These are phyloP conservation scores for Neurospora sp. DNA, from an alignment of 495 filamentous ascomycete species.

Conservation along the genomic window DNA sequence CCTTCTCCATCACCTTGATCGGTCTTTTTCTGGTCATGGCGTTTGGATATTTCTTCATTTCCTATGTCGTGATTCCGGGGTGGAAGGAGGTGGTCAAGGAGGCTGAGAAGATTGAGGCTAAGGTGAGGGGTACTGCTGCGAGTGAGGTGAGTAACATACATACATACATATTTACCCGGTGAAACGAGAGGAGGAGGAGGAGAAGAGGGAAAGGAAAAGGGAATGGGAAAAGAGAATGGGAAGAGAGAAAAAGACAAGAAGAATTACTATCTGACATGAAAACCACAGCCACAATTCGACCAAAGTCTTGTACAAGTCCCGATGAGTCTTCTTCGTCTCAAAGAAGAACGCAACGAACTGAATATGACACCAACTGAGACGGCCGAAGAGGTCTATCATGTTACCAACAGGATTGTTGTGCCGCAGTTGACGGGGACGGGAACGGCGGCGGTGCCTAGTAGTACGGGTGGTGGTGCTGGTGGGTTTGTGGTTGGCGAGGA, in stretches of 20 bases:
- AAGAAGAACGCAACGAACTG: neutral
- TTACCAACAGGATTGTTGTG: neutral
- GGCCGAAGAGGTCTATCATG: neutral
- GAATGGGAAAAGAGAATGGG: neutral
- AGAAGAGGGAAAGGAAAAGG: neutral
- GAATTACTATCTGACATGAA: neutral
- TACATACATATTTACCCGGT: neutral
- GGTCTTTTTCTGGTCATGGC: neutral
- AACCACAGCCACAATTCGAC: neutral
- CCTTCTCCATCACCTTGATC: neutral
- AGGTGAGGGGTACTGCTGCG: neutral
- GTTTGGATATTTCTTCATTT: neutral
- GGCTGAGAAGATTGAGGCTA: neutral
- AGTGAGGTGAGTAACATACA: neutral
- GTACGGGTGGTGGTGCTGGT: neutral
- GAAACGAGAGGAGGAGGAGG: neutral
- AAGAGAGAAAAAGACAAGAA: neutral
- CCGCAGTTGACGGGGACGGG: neutral
- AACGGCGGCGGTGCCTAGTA: neutral
- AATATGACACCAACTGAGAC: neutral
- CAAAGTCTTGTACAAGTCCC: neutral
- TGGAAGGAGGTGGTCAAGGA: neutral
- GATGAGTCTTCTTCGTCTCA: neutral
- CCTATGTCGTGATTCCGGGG: neutral
- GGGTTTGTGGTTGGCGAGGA: neutral